Conservation (phyloP, 129 eudicot genomes). For the Chrysanthemum seticuspe region DNA sequence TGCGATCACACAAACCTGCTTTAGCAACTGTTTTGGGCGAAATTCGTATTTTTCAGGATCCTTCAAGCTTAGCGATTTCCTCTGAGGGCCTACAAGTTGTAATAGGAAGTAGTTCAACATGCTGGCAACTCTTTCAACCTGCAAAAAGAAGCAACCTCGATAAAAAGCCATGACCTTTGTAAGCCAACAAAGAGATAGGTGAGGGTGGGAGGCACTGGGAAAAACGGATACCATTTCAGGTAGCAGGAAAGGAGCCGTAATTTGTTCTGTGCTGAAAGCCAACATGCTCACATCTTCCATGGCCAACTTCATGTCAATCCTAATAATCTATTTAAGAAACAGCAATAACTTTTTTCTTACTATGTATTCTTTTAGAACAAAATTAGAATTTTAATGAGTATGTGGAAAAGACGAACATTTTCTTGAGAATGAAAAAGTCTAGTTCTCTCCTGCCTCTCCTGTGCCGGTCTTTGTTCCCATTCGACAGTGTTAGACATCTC, state of each 20-base stretch:
- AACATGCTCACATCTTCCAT: conserved; percentile 95
- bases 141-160: conserved; percentile 23
- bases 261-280: conserved; percentile 92
- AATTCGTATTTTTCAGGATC: conserved; percentile 98
- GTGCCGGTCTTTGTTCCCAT: conserved; percentile 94
- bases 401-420: conserved; percentile 53
- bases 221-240: conserved; percentile 75
- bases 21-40: conserved; percentile 86
- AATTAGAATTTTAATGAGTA: background rate
- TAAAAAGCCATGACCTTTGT: background rate
- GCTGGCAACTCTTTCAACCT: conserved; percentile 98
- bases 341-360: background rate
- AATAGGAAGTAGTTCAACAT: conserved; percentile 90
- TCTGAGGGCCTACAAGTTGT: conserved; percentile 97
- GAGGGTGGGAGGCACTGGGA: background rate
- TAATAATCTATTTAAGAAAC: conserved; percentile 60
- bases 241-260: conserved; percentile 83
- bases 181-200: conserved; percentile 2
- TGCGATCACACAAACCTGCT: conserved; percentile 53
- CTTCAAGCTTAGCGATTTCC: conserved; percentile 88
- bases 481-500: conserved; percentile 92
- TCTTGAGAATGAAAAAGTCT: conserved; percentile 88
- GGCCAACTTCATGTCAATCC: conserved; percentile 94
- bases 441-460: conserved; percentile 99
- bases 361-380: background rate